A percentile compares a stretch with the other conserved stretches of the same genome.
phyloP scores from a whole-genome alignment of 352 stramenopile species.

The Phytophthora boehmeriae region DNA sequence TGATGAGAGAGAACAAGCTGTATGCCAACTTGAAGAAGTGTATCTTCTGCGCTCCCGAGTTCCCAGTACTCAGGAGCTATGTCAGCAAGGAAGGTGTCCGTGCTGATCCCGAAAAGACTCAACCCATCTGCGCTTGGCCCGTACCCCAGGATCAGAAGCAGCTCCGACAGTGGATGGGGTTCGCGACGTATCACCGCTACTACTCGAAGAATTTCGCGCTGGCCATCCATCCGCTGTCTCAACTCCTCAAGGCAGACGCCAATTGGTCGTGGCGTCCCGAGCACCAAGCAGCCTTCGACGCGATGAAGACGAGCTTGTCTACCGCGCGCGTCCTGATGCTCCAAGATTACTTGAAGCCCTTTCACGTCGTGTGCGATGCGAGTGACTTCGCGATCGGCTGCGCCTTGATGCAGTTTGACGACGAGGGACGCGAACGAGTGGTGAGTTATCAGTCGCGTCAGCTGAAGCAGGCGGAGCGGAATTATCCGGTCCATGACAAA shows the following conservation, averaged over 20 bases:
- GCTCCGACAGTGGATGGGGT: slow-evolving; percentile 11
- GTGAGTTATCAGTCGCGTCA: slow-evolving; percentile 33
- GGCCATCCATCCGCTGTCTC: slow-evolving; percentile 11
- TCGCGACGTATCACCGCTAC: too few relatives aligned
- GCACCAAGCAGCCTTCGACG: slow-evolving; percentile 17
- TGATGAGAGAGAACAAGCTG: too few relatives aligned
- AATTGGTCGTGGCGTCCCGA: slow-evolving; percentile 15
- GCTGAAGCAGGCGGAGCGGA: slow-evolving; percentile 23
- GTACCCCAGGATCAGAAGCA: neutral
- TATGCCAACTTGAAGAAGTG: too few relatives aligned
- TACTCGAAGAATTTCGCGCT: slow-evolving; percentile 25
- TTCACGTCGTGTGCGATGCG: slow-evolving; percentile 34
- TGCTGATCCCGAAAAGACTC: slow-evolving; percentile 25
- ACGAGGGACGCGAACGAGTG: slow-evolving; percentile 15
- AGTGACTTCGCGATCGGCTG: slow-evolving; percentile 29
- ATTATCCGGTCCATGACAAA: slow-evolving; percentile 24
- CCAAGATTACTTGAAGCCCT: slow-evolving; percentile 7
- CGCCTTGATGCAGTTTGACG: slow-evolving; percentile 17
- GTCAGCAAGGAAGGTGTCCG: slow-evolving; percentile 14
- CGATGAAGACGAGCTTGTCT: slow-evolving; percentile 11
- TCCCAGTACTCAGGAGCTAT: slow-evolving; percentile 35
- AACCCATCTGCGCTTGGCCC: slow-evolving; percentile 13
- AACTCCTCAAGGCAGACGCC: slow-evolving; percentile 28
- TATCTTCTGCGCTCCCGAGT: too few relatives aligned
- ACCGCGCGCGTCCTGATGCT: slow-evolving; percentile 15